A percentile compares a stretch with the other conserved stretches of the same genome.
These are phyloP conservation scores for Actinomortierella wolfii DNA, from an alignment of 371 early-diverging fungal species.

Conservation along the genomic window DNA sequence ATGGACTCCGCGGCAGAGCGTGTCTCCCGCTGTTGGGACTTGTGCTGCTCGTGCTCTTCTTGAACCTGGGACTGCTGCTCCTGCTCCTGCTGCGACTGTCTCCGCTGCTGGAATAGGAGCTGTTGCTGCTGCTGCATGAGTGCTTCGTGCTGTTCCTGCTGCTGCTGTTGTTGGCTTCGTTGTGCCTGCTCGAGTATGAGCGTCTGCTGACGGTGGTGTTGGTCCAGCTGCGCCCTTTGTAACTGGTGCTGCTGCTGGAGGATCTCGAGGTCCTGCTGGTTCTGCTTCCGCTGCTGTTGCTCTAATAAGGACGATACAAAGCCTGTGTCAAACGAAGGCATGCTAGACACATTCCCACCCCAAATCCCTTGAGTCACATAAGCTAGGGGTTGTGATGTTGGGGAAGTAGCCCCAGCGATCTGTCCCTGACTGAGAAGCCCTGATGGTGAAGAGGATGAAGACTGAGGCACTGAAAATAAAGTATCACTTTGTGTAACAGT, in stretches of 20 bases:
- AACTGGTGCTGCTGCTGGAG: constrained; percentile 50
- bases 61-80: constrained; percentile 45
- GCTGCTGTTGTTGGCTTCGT: constrained; percentile 33
- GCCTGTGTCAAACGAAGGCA: constrained; percentile 4
- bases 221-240: constrained; percentile 55
- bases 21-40: neutral
- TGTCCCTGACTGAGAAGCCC: neutral
- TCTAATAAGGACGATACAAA: neutral
- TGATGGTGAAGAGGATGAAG: neutral
- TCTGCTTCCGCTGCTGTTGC: constrained; percentile 14
- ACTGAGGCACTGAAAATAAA: neutral
- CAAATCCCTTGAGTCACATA: neutral
- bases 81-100: constrained; percentile 41
- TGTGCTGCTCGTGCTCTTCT: constrained; percentile 11
- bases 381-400: neutral
- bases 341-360: constrained; percentile 1
- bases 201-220: constrained; percentile 50
- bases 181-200: constrained; percentile 44
- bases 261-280: constrained; percentile 24
- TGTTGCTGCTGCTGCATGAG: constrained; percentile 48
- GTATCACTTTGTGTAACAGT: neutral
- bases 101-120: constrained; percentile 10
- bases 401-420: neutral
- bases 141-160: constrained; percentile 48
- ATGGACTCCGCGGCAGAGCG: neutral